phyloP scores from a whole-genome alignment of 495 filamentous ascomycete species.

The Penicillium pulvis region DNA sequence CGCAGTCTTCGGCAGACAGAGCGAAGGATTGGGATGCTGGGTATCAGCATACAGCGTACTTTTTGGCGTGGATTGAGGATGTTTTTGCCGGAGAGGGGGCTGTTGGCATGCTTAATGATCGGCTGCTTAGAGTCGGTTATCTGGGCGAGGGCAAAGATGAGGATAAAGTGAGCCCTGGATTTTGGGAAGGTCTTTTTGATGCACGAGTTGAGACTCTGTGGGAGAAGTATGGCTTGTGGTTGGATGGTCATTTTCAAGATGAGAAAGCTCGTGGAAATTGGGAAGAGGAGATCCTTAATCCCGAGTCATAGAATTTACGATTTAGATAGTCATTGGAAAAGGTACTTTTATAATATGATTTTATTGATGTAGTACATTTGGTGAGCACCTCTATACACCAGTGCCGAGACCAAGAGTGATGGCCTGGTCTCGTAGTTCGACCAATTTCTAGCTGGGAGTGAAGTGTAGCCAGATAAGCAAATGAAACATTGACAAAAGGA shows the following conservation, averaged over 20 bases:
- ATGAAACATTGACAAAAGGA: constrained; percentile 18
- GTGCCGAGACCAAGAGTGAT: constrained; percentile 11
- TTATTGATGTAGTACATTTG: constrained; percentile 31
- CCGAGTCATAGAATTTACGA: constrained; percentile 3
- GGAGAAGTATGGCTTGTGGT: constrained; percentile 63
- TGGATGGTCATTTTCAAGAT: constrained; percentile 26
- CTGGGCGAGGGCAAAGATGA: constrained; percentile 30
- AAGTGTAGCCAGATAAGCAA: constrained; percentile 19
- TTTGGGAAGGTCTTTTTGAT: constrained; percentile 75
- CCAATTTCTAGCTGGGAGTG: constrained; percentile 21
- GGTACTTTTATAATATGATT: constrained; percentile 5
- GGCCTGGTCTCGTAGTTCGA: constrained; percentile 17
- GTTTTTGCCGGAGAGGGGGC: constrained; percentile 73
- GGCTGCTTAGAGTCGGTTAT: constrained; percentile 56
- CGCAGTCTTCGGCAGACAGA: constrained; percentile 48
- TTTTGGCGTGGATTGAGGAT: constrained; percentile 70
- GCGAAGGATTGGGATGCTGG: constrained; percentile 77
- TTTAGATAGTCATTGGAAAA: neutral
- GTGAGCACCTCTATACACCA: constrained; percentile 30
- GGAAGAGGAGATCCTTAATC: constrained; percentile 35
- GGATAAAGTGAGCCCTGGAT: constrained; percentile 44
- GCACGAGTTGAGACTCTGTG: constrained; percentile 67
- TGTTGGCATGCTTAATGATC: constrained; percentile 73
- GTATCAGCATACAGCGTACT: constrained; percentile 91
- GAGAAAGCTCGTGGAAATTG: constrained; percentile 23